Conservation (phyloP, 495 filamentous ascomycete genomes). For the Podospora bellae-mahoneyi region DNA sequence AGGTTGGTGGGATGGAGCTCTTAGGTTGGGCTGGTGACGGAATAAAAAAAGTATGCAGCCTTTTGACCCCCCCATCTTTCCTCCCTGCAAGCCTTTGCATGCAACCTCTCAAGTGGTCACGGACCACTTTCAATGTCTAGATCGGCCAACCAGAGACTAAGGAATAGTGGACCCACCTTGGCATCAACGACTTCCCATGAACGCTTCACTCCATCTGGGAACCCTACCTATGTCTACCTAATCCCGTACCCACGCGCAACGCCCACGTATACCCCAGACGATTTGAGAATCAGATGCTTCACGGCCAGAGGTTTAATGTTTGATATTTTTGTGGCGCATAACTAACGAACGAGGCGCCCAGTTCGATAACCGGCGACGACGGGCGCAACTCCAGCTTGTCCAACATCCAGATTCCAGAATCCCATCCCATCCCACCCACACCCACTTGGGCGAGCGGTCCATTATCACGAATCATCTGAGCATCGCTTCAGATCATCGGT, state of each 20-base stretch:
- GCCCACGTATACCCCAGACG: background rate
- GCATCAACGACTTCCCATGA: background rate
- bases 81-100: too few relatives aligned
- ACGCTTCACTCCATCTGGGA: background rate
- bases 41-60: background rate
- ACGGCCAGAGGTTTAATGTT: background rate
- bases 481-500: slow-evolving; percentile 6
- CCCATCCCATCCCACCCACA: background rate
- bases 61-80: too few relatives aligned
- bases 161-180: background rate
- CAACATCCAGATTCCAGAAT: background rate
- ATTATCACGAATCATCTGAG: slow-evolving; percentile 19
- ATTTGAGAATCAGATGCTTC: background rate
- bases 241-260: background rate
- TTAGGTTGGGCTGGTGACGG: too few relatives aligned
- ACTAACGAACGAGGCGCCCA: background rate
- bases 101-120: too few relatives aligned
- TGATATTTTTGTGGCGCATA: background rate
- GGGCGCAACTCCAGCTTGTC: background rate
- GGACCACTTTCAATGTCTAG: too few relatives aligned
- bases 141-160: background rate
- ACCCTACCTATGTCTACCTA: background rate
- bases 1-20: too few relatives aligned
- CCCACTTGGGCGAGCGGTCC: background rate
- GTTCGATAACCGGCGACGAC: background rate